Conservation (phyloP, 31 red algal species). For the Endocladia muricata region DNA sequence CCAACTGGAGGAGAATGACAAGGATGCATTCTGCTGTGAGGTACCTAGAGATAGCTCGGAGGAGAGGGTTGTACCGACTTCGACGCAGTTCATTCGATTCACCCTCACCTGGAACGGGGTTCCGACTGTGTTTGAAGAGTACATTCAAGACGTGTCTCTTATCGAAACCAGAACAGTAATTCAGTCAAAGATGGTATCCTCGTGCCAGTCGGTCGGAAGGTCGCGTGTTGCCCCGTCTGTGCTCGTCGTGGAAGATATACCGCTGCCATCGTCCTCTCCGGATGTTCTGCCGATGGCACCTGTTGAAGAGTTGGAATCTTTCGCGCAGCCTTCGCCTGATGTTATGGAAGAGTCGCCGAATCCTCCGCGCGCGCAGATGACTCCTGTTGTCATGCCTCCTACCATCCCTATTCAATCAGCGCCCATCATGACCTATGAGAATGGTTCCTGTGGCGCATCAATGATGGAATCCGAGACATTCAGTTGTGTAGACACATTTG, state of each 20-base stretch:
- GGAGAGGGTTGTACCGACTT: neutral
- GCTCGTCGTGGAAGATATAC: neutral
- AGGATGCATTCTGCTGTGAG: neutral
- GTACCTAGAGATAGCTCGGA: neutral
- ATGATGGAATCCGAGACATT: too few species aligned
- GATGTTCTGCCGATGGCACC: neutral
- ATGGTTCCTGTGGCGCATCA: too few species aligned
- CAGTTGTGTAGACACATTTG: too few species aligned
- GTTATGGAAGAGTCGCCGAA: neutral
- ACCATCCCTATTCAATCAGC: too few species aligned
- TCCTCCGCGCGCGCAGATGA: neutral
- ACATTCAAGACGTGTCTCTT: neutral
- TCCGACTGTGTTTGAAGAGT: neutral
- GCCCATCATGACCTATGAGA: too few species aligned
- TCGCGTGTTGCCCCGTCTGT: neutral
- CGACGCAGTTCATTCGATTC: neutral
- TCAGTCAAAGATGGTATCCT: neutral
- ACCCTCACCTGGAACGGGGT: neutral
- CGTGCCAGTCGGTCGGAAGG: neutral
- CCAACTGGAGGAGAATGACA: neutral
- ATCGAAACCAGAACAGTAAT: neutral
- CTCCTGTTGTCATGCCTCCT: neutral
- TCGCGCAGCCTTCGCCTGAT: neutral
- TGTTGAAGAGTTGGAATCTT: neutral
- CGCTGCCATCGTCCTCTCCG: neutral